Percentiles rank a stretch among this genome's conserved stretches.
phyloP scores from a whole-genome alignment of 1,284 basidiomycete genomes.

The Tremellales sp. region DNA sequence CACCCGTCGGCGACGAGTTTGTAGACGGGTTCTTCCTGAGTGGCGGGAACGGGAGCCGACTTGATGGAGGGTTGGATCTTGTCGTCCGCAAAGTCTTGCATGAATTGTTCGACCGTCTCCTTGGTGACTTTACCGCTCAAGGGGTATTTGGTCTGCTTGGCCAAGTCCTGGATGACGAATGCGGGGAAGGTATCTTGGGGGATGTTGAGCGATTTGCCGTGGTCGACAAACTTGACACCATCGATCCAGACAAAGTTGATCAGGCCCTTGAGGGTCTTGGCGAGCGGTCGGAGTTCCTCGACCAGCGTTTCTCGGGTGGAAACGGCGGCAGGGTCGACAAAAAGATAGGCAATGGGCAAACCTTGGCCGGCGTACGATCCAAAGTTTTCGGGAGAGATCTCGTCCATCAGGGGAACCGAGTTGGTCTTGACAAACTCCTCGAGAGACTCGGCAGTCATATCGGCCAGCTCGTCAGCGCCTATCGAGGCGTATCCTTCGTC shows the following conservation, averaged over 20 bases:
- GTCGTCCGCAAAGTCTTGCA: conserved; percentile 66
- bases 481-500: conserved; percentile 72
- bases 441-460: conserved; percentile 60
- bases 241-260: conserved; percentile 99
- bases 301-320: conserved; percentile 62
- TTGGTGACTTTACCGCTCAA: conserved; percentile 54
- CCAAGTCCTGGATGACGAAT: conserved; percentile 88
- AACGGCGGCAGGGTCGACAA: conserved; percentile 71
- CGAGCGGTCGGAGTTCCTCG: conserved; percentile 68
- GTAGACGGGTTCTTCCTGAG: conserved; percentile 78
- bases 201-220: conserved; percentile 92
- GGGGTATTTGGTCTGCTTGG: conserved; percentile 84
- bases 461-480: conserved; percentile 57
- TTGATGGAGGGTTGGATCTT: conserved; percentile 81
- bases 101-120: conserved; percentile 59
- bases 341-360: conserved; percentile 91
- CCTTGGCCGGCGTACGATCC: conserved; percentile 72
- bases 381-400: conserved; percentile 95
- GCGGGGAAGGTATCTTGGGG: conserved; percentile 76
- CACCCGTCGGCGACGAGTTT: conserved; percentile 87
- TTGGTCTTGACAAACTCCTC: conserved; percentile 76
- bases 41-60: conserved; percentile 79
- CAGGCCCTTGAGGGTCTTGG: conserved; percentile 75
- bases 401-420: conserved; percentile 82
- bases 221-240: conserved; percentile 88